A percentile compares a stretch with the other conserved stretches of the same genome.
These are phyloP conservation scores for Diaporthe eres DNA, from an alignment of 2,329 filamentous ascomycete species.

Conservation along the genomic window DNA sequence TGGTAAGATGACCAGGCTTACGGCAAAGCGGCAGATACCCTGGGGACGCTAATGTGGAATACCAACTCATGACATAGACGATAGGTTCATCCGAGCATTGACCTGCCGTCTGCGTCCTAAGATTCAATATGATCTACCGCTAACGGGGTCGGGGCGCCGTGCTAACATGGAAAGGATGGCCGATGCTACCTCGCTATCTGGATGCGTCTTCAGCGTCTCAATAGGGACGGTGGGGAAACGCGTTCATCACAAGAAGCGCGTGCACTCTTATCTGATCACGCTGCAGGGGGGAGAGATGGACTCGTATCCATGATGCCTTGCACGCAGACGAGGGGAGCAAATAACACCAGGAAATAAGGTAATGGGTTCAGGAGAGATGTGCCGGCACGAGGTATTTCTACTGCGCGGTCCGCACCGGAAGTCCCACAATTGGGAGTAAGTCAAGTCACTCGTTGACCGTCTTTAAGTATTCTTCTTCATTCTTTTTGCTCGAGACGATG, in stretches of 20 bases:
- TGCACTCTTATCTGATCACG: conserved; percentile 5
- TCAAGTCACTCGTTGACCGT: not conserved
- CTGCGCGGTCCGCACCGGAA: not conserved
- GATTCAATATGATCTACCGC: not conserved
- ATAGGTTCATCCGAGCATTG: conserved; percentile 1
- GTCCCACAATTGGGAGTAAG: not conserved
- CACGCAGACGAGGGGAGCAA: not conserved
- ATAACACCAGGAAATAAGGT: conserved; percentile 2
- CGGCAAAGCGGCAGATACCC: conserved; percentile 6
- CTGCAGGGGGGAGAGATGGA: not conserved
- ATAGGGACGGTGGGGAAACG: conserved; percentile 6
- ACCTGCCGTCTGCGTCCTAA: conserved; percentile 22
- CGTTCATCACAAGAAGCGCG: not conserved
- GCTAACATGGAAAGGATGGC: not conserved
- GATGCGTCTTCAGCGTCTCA: conserved; percentile 1
- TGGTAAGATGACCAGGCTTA: not conserved
- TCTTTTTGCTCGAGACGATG: not conserved
- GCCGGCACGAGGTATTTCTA: conserved; percentile 10
- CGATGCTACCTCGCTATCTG: conserved; percentile 21
- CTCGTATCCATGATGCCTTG: not conserved
- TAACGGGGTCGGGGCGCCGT: not conserved
- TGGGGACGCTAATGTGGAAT: conserved; percentile 22
- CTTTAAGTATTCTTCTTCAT: not conserved
- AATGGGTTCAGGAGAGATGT: not conserved
- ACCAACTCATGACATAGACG: conserved; percentile 27